Evolutionary conservation across 1,284 basidiomycete genomes (phyloP).

Genomic region (Volvariella surrecta): DNA sequence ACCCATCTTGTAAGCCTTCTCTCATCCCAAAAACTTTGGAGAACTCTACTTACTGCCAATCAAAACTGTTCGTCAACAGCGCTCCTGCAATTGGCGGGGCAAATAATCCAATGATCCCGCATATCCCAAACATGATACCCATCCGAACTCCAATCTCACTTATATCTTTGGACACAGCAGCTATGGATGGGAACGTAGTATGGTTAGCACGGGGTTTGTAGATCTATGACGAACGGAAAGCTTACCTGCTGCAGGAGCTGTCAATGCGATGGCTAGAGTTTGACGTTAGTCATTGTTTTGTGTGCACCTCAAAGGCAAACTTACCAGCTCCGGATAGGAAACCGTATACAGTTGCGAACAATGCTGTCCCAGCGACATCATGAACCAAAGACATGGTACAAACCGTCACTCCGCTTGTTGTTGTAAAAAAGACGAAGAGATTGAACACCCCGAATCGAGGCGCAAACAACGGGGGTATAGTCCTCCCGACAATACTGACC

Average conservation of each 20-base stretch:
- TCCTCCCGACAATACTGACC: constrained; percentile 34
- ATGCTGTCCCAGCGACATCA: constrained; percentile 9
- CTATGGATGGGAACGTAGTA: too few relatives aligned
- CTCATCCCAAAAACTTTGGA: too few relatives aligned
- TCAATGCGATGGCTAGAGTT: constrained; percentile 3
- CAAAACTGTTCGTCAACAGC: constrained; percentile 16
- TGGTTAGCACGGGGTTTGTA: too few relatives aligned
- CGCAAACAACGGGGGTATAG: constrained; percentile 36
- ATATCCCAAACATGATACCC: constrained; percentile 15
- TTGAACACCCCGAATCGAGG: constrained; percentile 32
- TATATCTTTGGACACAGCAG: constrained; percentile 9
- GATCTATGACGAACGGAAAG: too few relatives aligned
- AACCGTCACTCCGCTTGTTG: constrained; percentile 14
- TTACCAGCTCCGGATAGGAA: constrained; percentile 7
- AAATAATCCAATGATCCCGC: constrained; percentile 13
- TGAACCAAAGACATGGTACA: constrained; percentile 18
- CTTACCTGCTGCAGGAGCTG: constrained; percentile 4
- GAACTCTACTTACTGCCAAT: constrained; percentile 16
- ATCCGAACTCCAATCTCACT: constrained; percentile 17
- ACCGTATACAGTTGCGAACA: constrained; percentile 23
- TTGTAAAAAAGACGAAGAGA: constrained; percentile 12
- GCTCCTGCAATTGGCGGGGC: constrained; percentile 21
- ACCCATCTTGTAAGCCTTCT: too few relatives aligned
- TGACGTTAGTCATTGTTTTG: too few relatives aligned
- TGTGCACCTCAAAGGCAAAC: too few relatives aligned